Conservation (phyloP, 768 basidiomycete genomes). For the Scleroderma bovista region DNA sequence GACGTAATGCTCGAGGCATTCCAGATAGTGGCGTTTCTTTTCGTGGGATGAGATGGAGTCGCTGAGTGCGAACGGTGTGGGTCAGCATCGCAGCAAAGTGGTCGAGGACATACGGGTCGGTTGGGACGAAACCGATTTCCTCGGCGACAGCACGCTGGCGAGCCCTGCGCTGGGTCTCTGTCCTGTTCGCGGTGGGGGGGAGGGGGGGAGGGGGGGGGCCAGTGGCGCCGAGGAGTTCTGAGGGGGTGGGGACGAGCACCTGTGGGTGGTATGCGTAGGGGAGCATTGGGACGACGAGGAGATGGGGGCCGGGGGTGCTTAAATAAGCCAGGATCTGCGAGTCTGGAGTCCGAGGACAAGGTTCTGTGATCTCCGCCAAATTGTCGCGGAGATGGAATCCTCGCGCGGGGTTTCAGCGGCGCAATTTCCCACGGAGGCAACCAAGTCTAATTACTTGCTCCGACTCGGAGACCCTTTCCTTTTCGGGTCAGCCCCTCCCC, state of each 20-base stretch:
- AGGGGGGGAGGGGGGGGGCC: slow-evolving; percentile 16
- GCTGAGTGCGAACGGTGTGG: slow-evolving; percentile 24
- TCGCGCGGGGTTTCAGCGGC: neutral
- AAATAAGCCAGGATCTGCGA: neutral
- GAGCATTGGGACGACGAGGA: slow-evolving; percentile 19
- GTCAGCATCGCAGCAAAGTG: neutral
- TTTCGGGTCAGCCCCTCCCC: neutral
- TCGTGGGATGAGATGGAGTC: slow-evolving; percentile 77
- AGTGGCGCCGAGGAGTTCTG: slow-evolving; percentile 50
- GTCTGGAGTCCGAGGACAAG: neutral
- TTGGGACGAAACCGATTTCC: slow-evolving; percentile 50
- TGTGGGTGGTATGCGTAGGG: slow-evolving; percentile 20
- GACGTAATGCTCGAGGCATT: slow-evolving; percentile 69
- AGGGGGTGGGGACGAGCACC: slow-evolving; percentile 58
- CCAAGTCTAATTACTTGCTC: neutral
- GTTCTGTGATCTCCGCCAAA: no score
- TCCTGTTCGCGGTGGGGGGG: slow-evolving; percentile 17
- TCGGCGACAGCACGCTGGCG: slow-evolving; percentile 54
- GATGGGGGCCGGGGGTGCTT: slow-evolving; percentile 7
- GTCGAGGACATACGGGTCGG: slow-evolving; percentile 48
- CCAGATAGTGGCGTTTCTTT: slow-evolving; percentile 69
- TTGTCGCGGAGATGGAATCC: neutral
- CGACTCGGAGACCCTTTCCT: neutral
- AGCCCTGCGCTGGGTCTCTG: slow-evolving; percentile 50
- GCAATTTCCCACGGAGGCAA: neutral